Evolutionary conservation across 192 early-diverging fungal species (phyloP), one percentile per base, ranked within the genome.

Genomic region (Fimicolochytrium jonesii): DNA sequence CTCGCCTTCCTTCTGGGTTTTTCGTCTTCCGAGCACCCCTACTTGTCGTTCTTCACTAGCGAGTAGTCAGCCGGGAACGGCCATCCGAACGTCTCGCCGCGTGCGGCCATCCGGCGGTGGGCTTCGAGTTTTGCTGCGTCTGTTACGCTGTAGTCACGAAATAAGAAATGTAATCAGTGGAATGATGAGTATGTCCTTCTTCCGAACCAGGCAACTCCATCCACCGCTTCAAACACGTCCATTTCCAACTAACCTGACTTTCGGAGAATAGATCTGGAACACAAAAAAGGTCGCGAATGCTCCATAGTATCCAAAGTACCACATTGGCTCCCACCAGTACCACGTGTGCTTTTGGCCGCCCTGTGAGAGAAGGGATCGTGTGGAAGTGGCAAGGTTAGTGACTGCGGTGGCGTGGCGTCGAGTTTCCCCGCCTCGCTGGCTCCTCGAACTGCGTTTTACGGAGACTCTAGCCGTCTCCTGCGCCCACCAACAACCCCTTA

Each of bases 291-390:
- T 48, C 6, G 55, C 66, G 36, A 66, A 59, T 4, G 59, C 34
- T 6, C 68, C 68, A 45, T 71, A 64, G 64, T 64, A 75, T 11
- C 68, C 68, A 70, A 70, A 75, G 51, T 71, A 60, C 58, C 59
- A 75, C 2, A 70, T 41, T 6, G 73, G 68, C 32, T 70, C 73
- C 73, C 73, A 75, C 53, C 64, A 75, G 68, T 75, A 75, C 59
- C 59, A 69, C 11, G 31, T 46, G n/a, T 60, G 58, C 49, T 74
- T 74, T 0, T 18, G 13, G 15, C 56, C 56, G 2, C 23, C 17
- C 42, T 59, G 37, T 17, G 37, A 17, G 37, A 39, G 17, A 39
- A 39, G 44, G 0, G 5, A 1, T 20, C n/a, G n/a, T 36, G 28
- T 36, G 6, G 32, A 56, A 7, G n/a, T 56, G 20, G 2, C 17